Evolutionary conservation across 345 rosid species (phyloP), one percentile per base, ranked within the genome.

Genomic region (Pistacia integerrima): DNA sequence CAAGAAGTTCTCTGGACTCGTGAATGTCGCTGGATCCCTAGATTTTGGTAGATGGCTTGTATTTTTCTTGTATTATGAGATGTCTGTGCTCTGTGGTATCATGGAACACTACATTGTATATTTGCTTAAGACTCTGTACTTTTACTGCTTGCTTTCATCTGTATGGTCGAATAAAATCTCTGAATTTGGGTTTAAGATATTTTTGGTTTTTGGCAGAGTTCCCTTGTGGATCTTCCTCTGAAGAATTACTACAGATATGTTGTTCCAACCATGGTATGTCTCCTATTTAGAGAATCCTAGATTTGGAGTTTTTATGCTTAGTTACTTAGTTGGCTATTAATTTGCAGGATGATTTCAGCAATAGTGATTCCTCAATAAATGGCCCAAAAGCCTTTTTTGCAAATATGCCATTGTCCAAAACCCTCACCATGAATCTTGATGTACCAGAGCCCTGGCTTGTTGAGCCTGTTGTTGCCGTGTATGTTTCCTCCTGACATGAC

Each of bases 401-500:
- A 28, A 97, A 94, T 80, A 97, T 97, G 99, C 99, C 98, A 62
- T 79, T 94, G 78, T 92, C 99, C 56, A 97, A 97, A 81, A 97
- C 98, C 20, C 99, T 97, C 78, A 97, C 99, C 79, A 92, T 97
- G 99, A 97, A 97, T 86, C 95, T 97, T 73, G 99, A 97, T 82
- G 99, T 97, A 80, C 99, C 99, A 58, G 99, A 97, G 82, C 97
- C 99, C 61, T 97, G 99, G 99, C 99, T 97, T 84, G 91, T 92
- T 76, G 98, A 97, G 88, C 97, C 98, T 70, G 91, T 97, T 64
- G 72, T 94, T 85, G 98, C 99, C 77, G 87, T 97, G 99, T 97
- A 94, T 84, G 94, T 67, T 83, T 68, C 84, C 74, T 76, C 58
- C 77, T 73, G 54, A 44, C 61, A 59, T 48, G 18, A 63, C 49